Percentiles rank a stretch among this genome's conserved stretches.
Conservation (phyloP, 441 rosid genomes). For the Populus tomentosa region DNA sequence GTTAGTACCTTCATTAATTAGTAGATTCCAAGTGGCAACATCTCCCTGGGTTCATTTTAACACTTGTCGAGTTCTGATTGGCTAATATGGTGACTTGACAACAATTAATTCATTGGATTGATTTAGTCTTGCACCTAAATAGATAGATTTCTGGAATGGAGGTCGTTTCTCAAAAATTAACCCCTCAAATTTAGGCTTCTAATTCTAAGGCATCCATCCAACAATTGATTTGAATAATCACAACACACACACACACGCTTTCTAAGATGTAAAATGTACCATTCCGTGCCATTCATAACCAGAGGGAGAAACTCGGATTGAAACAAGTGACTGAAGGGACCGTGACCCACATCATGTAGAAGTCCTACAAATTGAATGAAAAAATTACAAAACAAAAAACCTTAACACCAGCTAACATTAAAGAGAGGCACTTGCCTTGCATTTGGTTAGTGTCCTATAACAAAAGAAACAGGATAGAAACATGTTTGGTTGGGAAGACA, state of each 20-base stretch:
- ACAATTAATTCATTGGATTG: no score
- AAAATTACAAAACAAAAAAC: background rate
- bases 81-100: no score
- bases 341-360: constrained; percentile 88
- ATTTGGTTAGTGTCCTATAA: no score
- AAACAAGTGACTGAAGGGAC: constrained; percentile 88
- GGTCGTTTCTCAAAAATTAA: background rate
- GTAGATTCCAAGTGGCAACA: no score
- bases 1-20: no score
- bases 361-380: constrained; percentile 48
- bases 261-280: constrained; percentile 34
- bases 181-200: background rate
- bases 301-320: constrained; percentile 76
- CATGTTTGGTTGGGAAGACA: no score
- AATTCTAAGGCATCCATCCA: background rate
- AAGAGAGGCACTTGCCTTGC: background rate
- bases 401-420: background rate
- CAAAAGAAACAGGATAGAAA: no score
- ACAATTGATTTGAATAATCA: background rate
- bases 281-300: constrained; percentile 40
- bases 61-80: no score
- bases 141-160: no score
- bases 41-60: no score
- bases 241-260: no score
- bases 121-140: no score